Base-by-base conservation (phyloP, 805 yeast genomes). In the Monosporozyma solicola region DNA sequence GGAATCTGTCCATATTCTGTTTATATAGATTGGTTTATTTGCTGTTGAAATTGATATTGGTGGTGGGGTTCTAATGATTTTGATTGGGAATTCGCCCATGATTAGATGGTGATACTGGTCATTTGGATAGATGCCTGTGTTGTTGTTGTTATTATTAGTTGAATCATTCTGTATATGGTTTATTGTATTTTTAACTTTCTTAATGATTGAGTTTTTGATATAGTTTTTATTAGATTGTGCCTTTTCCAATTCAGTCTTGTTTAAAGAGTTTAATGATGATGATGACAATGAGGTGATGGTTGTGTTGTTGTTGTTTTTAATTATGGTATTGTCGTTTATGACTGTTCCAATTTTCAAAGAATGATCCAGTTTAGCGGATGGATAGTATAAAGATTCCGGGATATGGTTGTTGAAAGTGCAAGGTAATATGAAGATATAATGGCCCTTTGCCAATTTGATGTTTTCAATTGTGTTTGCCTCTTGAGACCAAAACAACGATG, bases 11-110 rank as follows among this genome's bases (percentile, higher is more conserved):
- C 95, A 87, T 1, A 82, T 76, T 57, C 88, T 75, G 64, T 84
- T 85, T 33, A 87, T 88, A 64, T 82, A 85, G 15, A 87, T 80
- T 0, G 95, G 89, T 62, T 85, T 87, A 62, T 85, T 85, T 5
- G 72, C 71, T 1, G 77, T 72, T 0, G 76, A 68, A 1, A 67
- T 53, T 1, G 74, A 73, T 2, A 60, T 58, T 9, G 63, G 61
- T 9, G 79, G 79, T 3, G 78, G 78, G 0, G 72, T 73, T 54
- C 79, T 68, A 0, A 76, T 61, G 10, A 74, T 58, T 22, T 65
- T 65, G 3, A 74, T 51, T 25, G 67, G 66, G 32, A 64, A 66
- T 43, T 70, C 72, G 9, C 66, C 66, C 46, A 3, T 64, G 54
- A 22, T 55, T 55, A 9, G 50, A 29, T 7, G 16, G 39, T 37